Evolutionary conservation across 202 grass and related monocot species (phyloP).

Genomic region (Schoenoplectus tabernaemontani): DNA sequence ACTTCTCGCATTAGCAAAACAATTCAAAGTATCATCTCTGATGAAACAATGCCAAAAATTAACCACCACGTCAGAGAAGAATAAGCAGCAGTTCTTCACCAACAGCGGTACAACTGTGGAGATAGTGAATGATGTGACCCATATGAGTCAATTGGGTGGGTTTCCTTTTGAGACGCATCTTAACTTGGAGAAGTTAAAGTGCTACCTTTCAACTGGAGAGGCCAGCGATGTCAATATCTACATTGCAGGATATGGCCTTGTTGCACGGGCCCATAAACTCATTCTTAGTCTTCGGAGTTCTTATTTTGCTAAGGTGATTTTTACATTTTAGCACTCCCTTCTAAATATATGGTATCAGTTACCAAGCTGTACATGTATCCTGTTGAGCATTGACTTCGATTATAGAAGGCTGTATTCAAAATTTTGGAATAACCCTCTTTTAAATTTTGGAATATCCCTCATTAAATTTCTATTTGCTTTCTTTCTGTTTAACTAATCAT

Average conservation of each 20-base stretch:
- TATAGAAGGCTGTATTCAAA: not conserved
- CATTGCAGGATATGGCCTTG: slow-evolving; percentile 51
- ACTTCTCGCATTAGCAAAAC: slow-evolving; percentile 46
- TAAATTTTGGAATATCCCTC: too few relatives aligned
- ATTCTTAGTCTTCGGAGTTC: slow-evolving; percentile 81
- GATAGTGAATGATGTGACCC: slow-evolving; percentile 31
- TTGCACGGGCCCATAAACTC: slow-evolving; percentile 60
- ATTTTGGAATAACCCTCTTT: not conserved
- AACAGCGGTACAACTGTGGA: slow-evolving; percentile 30
- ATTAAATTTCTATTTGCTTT: not conserved
- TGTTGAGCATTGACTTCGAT: not conserved
- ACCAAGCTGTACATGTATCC: slow-evolving; percentile 17
- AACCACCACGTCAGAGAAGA: slow-evolving; percentile 31
- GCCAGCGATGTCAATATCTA: slow-evolving; percentile 82
- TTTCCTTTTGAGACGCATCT: slow-evolving; percentile 61
- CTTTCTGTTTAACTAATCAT: not conserved
- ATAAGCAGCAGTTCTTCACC: slow-evolving; percentile 22
- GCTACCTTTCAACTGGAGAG: slow-evolving; percentile 66
- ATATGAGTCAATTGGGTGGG: slow-evolving; percentile 37
- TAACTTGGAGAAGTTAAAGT: slow-evolving; percentile 51
- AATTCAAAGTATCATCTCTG: slow-evolving; percentile 64
- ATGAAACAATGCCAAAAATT: slow-evolving; percentile 56
- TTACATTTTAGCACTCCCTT: not conserved
- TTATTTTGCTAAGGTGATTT: slow-evolving; percentile 69
- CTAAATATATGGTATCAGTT: slow-evolving; percentile 60